These are phyloP conservation scores for Thraustotheca clavata DNA, from an alignment of 352 stramenopile genomes.

Conservation along the genomic window DNA sequence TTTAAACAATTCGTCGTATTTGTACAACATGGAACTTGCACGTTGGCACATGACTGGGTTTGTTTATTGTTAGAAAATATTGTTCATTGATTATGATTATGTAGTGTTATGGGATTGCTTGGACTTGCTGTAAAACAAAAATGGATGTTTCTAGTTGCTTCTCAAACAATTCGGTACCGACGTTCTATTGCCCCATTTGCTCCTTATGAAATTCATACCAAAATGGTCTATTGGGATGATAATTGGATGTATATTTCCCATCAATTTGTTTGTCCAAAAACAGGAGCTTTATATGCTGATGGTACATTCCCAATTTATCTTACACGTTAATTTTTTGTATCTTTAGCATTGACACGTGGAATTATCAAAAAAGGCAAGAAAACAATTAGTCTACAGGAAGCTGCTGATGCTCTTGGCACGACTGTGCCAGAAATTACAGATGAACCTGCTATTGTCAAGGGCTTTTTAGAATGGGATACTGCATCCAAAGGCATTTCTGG, in stretches of 20 bases:
- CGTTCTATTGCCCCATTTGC: constrained; percentile 44
- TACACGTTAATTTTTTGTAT: not conserved
- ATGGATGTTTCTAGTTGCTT: constrained; percentile 19
- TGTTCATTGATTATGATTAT: constrained; percentile 18
- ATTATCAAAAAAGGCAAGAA: constrained; percentile 28
- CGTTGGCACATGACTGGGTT: constrained; percentile 76
- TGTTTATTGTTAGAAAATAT: no score
- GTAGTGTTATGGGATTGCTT: constrained; percentile 20
- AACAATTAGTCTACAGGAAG: constrained; percentile 23
- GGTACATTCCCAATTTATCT: constrained; percentile 8
- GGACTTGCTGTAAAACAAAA: not conserved
- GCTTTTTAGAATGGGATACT: constrained; percentile 39
- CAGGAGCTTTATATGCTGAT: constrained; percentile 45
- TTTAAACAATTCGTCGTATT: constrained; percentile 76
- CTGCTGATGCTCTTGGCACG: constrained; percentile 27
- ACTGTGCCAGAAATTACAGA: constrained; percentile 22
- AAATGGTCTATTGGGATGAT: constrained; percentile 47
- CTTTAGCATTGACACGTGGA: constrained; percentile 22
- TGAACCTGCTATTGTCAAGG: constrained; percentile 32
- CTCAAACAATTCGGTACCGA: constrained; percentile 41
- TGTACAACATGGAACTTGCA: constrained; percentile 80
- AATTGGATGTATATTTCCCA: constrained; percentile 57
- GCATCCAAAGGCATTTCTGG: constrained; percentile 27
- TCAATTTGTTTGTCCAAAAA: constrained; percentile 41
- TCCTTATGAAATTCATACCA: constrained; percentile 51